Conservation (phyloP, 2,329 filamentous ascomycete species). For the Xylariales sp. region DNA sequence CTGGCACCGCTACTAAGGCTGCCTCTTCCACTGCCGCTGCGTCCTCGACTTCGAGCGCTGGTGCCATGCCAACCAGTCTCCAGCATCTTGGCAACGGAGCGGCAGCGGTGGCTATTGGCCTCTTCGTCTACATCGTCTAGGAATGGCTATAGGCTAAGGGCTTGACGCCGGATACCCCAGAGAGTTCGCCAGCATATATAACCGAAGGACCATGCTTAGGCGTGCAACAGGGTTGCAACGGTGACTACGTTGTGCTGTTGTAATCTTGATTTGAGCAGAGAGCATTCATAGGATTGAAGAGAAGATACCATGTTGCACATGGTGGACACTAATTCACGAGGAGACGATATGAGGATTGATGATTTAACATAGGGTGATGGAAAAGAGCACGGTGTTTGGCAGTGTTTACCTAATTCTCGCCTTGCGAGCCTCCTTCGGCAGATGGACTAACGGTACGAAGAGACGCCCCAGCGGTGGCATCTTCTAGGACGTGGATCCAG, state of each 20-base stretch:
- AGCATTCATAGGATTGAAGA: conserved; percentile 10
- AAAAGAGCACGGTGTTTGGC: conserved; percentile 11
- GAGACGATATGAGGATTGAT: conserved; percentile 21
- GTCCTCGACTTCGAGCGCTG: conserved; percentile 19
- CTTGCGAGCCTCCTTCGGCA: not conserved
- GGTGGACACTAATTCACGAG: conserved; percentile 21
- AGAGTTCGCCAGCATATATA: not conserved
- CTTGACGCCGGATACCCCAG: not conserved
- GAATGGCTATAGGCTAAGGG: conserved; percentile 4
- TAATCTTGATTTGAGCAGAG: conserved; percentile 14
- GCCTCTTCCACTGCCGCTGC: conserved; percentile 13
- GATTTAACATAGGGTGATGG: conserved; percentile 15
- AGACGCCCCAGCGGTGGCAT: not conserved
- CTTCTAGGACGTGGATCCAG: not conserved
- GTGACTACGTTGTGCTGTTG: conserved; percentile 11
- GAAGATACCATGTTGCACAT: conserved; percentile 17
- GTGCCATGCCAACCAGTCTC: conserved; percentile 22
- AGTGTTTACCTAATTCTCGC: conserved; percentile 2
- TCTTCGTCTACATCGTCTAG: conserved; percentile 50
- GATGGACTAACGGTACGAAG: not conserved
- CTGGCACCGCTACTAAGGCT: conserved; percentile 19
- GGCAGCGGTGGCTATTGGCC: conserved; percentile 44
- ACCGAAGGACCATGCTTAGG: conserved; percentile 5
- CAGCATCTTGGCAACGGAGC: conserved; percentile 38
- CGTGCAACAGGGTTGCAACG: conserved; percentile 6